Base-by-base conservation (phyloP, 129 eudicot genomes). In the Ambrosia trifida region DNA sequence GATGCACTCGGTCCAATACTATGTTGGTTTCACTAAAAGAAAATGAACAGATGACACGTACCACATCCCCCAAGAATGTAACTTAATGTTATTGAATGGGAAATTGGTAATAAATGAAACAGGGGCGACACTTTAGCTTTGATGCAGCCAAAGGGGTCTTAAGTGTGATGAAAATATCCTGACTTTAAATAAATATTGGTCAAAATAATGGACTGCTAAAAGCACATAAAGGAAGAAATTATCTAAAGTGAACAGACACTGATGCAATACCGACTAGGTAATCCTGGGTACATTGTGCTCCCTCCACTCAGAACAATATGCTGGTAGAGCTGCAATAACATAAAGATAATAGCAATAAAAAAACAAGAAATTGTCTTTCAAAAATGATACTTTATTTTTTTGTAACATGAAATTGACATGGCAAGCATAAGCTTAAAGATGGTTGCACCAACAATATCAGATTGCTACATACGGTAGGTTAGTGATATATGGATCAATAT, bases 261-360 rank as follows among this genome's bases (percentile, higher is more conserved):
- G 73, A 80, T 69, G 67, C 59, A 66, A 67, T 91, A 94, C 98
- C 98, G 92, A 77, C 98, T 94, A 68, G 98, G 98, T 73, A 94
- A 80, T 74, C 98, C 98, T 36, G 98, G 97, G 81, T 94, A 94
- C 97, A 94, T 94, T n/a, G 98, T 94, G 74, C 98, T 94, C 75
- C 98, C 98, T 36, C 98, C 98, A 53, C 98, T 94, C 82, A 94
- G 76, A 66, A 94, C 98, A 73, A 94, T 94, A 80, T 94, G 98
- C 63, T 94, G 98, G 84, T 94, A 94, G 47, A 94, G 96, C 98
- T 94, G 97, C 81, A 83, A 79, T 12, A 75, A 64, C 16, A 45
- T 20, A 70, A 17, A 67, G 44, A 57, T 50, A 73, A 56, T 32
- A 0, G 31, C 14, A 47, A 56, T 71, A 72, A 41, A 77, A n/a